Base-by-base conservation (phyloP, 768 basidiomycete species). In the Pleurotus tuoliensis region DNA sequence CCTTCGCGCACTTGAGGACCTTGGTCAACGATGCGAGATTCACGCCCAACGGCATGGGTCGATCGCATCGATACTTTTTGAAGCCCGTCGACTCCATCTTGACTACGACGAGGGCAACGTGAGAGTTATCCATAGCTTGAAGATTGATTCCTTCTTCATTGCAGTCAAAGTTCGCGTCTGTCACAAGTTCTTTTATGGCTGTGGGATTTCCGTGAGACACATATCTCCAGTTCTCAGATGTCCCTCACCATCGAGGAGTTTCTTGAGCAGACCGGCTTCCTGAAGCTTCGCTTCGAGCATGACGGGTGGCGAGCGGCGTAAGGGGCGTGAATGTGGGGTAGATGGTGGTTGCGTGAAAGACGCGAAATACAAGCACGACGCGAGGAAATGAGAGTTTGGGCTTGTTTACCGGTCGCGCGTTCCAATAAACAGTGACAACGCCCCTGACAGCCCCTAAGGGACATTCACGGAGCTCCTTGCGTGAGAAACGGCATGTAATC, bases 71-170 rank as follows among this genome's bases (percentile, higher is more conserved):
- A 73, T 88, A 99, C 52, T 80, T 76, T 63, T 83, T 80, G 81
- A 99, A 98, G 30, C 92, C 92, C 0, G 81, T 75, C 1, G 84
- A 82, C 40, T 87, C 75, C 27, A 99, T 82, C 59, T 88, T 82
- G 47, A 97, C 93, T 6, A 92, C 77, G 40, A 99, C 96, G 62
- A 98, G 90, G 1, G 96, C 97, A 65, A 99, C 96, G 72, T 98
- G 96, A 2, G 96, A 97, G 81, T 98, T 98, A 77, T 98, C 97
- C 96, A 98, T 99, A 3, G 96, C 97, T 77, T 98, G 96, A 4
- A 99, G 82, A 55, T 84, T 84, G 63, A 99, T 88, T 34, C 95
- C 97, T 61, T 95, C 93, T 61, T 99, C 96, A 59, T 86, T 92
- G 71, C 96, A 98, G 67, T 96, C 91, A 64, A 98, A 97, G 73